These are phyloP conservation scores for Penicillium palitans DNA, from an alignment of 2,329 filamentous ascomycete species.

Conservation along the genomic window DNA sequence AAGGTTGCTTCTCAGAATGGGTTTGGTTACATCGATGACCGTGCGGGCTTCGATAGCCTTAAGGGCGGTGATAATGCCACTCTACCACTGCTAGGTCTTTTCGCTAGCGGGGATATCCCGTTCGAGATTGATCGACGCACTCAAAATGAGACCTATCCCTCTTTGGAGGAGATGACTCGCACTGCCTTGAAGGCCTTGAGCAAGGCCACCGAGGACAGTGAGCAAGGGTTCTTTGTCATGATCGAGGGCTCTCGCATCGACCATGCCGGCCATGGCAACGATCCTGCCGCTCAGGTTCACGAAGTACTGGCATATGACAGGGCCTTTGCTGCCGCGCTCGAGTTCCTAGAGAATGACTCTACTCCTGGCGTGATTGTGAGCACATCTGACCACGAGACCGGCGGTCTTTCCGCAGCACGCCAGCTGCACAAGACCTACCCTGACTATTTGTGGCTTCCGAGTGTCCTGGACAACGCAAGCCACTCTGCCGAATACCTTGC, in stretches of 20 bases:
- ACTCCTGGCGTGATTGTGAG: conserved; percentile 76
- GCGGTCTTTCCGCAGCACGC: conserved; percentile 77
- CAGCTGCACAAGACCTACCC: conserved; percentile 56
- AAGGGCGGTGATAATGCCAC: conserved; percentile 65
- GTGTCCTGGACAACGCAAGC: conserved; percentile 76
- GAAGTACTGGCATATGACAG: conserved; percentile 96
- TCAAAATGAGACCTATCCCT: conserved; percentile 78
- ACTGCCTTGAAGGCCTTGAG: conserved; percentile 78
- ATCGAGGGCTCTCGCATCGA: conserved; percentile 96
- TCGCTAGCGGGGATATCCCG: conserved; percentile 79
- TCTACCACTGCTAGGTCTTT: conserved; percentile 83
- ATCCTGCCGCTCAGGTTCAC: conserved; percentile 79
- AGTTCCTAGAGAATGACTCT: conserved; percentile 76
- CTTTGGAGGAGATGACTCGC: conserved; percentile 84
- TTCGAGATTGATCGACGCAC: conserved; percentile 88
- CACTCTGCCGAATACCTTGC: conserved; percentile 71
- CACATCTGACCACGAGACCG: conserved; percentile 96
- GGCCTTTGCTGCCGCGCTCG: conserved; percentile 76
- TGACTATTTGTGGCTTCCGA: conserved; percentile 78
- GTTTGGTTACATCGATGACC: conserved; percentile 74
- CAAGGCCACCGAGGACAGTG: conserved; percentile 75
- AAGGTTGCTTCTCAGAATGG: conserved; percentile 72
- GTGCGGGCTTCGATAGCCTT: conserved; percentile 73
- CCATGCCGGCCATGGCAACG: conserved; percentile 85
- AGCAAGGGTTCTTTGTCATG: conserved; percentile 98